phyloP scores from a whole-genome alignment of 306 rosid species.

The Senna siamea region DNA sequence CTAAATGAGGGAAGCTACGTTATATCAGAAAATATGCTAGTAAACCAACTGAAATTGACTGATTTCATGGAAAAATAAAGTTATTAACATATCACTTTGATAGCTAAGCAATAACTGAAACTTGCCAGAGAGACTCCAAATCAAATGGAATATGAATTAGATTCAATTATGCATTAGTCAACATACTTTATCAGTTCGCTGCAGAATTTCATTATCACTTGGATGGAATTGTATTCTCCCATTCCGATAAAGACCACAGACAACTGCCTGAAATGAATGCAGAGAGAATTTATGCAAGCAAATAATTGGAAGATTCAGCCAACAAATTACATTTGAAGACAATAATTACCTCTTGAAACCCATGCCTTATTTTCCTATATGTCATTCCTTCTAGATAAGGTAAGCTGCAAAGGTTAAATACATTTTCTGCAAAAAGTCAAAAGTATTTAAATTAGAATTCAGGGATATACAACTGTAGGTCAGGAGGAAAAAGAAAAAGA shows the following conservation, averaged over 20 bases:
- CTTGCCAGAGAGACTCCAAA: background rate
- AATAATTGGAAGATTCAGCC: slow-evolving; percentile 12
- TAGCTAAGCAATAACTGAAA: background rate
- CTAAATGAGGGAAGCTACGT: slow-evolving; percentile 53
- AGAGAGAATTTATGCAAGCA: slow-evolving; percentile 30
- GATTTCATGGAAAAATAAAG: background rate
- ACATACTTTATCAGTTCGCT: slow-evolving; percentile 85
- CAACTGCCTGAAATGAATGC: slow-evolving; percentile 72
- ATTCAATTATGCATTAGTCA: slow-evolving; percentile 9
- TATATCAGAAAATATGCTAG: slow-evolving; percentile 17
- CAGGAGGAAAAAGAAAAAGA: background rate
- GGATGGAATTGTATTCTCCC: slow-evolving; percentile 93
- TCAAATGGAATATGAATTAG: slow-evolving; percentile 24
- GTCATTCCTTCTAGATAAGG: slow-evolving; percentile 69
- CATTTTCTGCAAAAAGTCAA: slow-evolving; percentile 77
- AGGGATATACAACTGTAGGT: background rate
- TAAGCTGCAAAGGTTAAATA: slow-evolving; percentile 75
- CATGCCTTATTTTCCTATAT: slow-evolving; percentile 68
- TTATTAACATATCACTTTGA: background rate
- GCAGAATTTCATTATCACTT: slow-evolving; percentile 72
- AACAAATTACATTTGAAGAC: slow-evolving; percentile 30
- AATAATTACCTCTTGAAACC: slow-evolving; percentile 68
- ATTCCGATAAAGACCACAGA: slow-evolving; percentile 83
- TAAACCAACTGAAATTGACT: slow-evolving; percentile 18
- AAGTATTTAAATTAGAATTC: slow-evolving; percentile 36